Evolutionary conservation across 1,284 basidiomycete species (phyloP).

Genomic region (Pascua sp.): DNA sequence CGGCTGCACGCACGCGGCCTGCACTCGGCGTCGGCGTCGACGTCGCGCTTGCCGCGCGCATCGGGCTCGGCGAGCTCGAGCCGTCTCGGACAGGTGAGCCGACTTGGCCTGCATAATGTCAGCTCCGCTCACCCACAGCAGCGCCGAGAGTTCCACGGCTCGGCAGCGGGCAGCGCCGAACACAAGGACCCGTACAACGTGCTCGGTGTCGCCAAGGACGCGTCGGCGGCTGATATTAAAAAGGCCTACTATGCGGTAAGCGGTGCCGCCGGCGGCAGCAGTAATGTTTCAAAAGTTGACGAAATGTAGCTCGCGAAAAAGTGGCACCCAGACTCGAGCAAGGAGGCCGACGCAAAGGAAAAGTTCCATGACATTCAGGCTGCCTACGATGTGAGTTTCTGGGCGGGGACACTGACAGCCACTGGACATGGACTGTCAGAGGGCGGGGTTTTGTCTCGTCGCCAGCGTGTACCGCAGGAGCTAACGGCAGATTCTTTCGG

Average conservation of each 20-base stretch:
- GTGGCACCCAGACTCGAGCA: conserved; percentile 96
- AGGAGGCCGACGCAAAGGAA: conserved; percentile 83
- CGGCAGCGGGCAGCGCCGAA: conserved; percentile 55
- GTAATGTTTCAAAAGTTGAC: not conserved
- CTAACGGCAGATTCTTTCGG: conserved; percentile 70
- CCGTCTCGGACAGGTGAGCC: too few relatives aligned
- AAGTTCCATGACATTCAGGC: conserved; percentile 96
- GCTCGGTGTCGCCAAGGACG: conserved; percentile 81
- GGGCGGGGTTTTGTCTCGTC: not conserved
- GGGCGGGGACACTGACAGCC: too few relatives aligned
- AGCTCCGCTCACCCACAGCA: too few relatives aligned
- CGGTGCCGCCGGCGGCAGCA: conserved; percentile 3
- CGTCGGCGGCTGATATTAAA: conserved; percentile 86
- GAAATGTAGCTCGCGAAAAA: conserved; percentile 81
- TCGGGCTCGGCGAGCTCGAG: too few relatives aligned
- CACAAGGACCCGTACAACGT: conserved; percentile 89
- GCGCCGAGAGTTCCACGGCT: conserved; percentile 60
- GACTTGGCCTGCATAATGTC: too few relatives aligned
- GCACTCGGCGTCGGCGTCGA: not conserved
- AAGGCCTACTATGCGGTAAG: conserved; percentile 90
- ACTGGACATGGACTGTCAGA: too few relatives aligned
- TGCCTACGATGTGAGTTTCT: conserved; percentile 80
- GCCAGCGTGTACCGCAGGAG: not conserved
- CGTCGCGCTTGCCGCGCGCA: too few relatives aligned
- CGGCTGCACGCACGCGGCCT: not conserved